Conservation (phyloP, 805 yeast species). For the Blastobotrys parvus region DNA sequence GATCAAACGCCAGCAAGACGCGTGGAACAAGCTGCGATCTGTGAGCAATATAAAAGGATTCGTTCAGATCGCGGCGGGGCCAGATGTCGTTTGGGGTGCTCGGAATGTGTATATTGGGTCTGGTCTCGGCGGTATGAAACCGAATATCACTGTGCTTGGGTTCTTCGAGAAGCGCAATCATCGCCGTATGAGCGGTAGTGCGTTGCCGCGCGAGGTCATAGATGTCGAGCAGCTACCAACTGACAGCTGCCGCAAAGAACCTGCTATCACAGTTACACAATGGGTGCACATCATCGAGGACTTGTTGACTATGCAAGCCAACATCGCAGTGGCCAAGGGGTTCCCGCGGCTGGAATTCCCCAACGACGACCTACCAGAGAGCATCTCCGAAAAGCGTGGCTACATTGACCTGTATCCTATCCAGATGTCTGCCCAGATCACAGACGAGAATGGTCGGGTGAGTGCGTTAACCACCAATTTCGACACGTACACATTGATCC, state of each 20-base stretch:
- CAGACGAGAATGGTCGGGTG: constrained; percentile 49
- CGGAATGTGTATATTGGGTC: constrained; percentile 86
- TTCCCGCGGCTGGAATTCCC: constrained; percentile 67
- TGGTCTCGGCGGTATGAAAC: constrained; percentile 98
- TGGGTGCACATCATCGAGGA: constrained; percentile 95
- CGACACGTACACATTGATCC: constrained; percentile 88
- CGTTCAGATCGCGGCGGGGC: constrained; percentile 85
- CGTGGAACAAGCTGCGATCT: constrained; percentile 83
- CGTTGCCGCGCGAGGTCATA: constrained; percentile 12
- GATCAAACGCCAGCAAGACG: constrained; percentile 59
- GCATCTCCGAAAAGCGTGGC: constrained; percentile 30
- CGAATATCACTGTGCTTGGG: constrained; percentile 88
- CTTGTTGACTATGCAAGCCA: constrained; percentile 75
- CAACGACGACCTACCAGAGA: constrained; percentile 13
- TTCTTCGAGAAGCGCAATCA: constrained; percentile 56
- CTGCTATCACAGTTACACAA: constrained; percentile 58
- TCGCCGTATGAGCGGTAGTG: background rate
- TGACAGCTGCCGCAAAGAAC: constrained; percentile 65
- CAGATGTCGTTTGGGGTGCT: constrained; percentile 89
- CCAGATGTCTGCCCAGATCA: constrained; percentile 84
- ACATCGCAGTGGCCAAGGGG: constrained; percentile 90
- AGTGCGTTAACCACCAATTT: constrained; percentile 71
- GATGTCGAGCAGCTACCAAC: constrained; percentile 57
- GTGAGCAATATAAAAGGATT: constrained; percentile 77
- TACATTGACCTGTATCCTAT: constrained; percentile 90